Evolutionary conservation across 2,329 filamentous ascomycete species (phyloP), one percentile per base, ranked within the genome.

Genomic region (Aspergillus flavus): DNA sequence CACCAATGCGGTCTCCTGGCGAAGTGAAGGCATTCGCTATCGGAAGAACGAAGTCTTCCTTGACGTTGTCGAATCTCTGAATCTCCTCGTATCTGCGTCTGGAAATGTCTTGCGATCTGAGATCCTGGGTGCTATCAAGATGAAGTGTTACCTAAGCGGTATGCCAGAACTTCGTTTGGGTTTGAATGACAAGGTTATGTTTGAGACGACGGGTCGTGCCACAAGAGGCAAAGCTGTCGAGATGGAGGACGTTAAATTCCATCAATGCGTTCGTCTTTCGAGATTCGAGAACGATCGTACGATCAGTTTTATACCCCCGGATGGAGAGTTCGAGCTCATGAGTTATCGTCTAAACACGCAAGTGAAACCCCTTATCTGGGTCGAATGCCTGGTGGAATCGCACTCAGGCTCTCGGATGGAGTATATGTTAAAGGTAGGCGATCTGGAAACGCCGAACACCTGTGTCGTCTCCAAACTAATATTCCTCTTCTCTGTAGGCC

Each of bases 201-300:
- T 99, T 75, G 95, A 99, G 82, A 96, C 93, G 4, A 99, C 95
- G 0, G 95, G 95, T 32, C 87, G 95, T 65, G 93, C 94, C 19
- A 98, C 94, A 46, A 85, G 95, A 73, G 95, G 95, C 64, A 99
- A 99, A 81, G 92, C 95, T 11, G 95, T 99, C 67, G 95, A 99
- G 82, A 99, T 99, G 95, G 95, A 99, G 75, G 95, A 99, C 72
- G 95, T 99, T 80, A 99, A 99, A 75, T 99, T 99, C 80, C 95
- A 99, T 81, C 95, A 99, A 79, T 99, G 95, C 76, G 95, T 99
- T 68, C 89, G 95, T 66, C 85, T 99, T 68, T 96, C 93, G 55
- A 88, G 95, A 69, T 99, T 99, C 81, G 95, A 99, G 80, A 99
- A 98, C 80, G 95, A 99, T 83, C 86, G 95, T 64, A 99, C 95